Evolutionary conservation across 2,329 filamentous ascomycete genomes (phyloP).

Genomic region (Neopestalotiopsis sp.): DNA sequence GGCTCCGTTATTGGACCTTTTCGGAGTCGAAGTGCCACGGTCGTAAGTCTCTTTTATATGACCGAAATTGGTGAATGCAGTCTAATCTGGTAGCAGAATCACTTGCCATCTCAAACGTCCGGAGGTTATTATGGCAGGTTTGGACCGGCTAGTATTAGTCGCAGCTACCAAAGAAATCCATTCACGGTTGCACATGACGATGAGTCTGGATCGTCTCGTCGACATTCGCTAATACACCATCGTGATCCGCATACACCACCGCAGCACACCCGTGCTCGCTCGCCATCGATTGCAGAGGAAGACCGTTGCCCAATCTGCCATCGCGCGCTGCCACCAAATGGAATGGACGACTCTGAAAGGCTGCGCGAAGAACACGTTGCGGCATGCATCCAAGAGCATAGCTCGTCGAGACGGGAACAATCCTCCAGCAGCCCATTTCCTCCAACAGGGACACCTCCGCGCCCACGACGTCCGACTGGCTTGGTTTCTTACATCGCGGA

Average conservation of each 20-base stretch:
- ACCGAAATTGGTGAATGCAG: too few relatives aligned
- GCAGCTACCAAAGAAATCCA: too few relatives aligned
- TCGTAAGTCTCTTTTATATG: constrained; percentile 44
- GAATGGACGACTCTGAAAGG: constrained; percentile 57
- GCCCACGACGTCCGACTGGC: constrained; percentile 55
- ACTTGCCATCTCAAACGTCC: neutral
- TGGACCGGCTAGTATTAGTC: too few relatives aligned
- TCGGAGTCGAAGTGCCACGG: constrained; percentile 54
- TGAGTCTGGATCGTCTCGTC: too few relatives aligned
- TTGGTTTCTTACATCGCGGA: constrained; percentile 70
- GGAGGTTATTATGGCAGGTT: too few relatives aligned
- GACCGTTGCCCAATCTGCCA: constrained; percentile 83
- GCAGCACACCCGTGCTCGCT: too few relatives aligned
- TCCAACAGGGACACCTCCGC: constrained; percentile 35
- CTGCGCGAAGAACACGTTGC: constrained; percentile 65
- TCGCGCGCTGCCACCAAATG: constrained; percentile 67
- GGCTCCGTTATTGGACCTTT: constrained; percentile 41
- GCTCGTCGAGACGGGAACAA: constrained; percentile 49
- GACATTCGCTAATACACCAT: too few relatives aligned
- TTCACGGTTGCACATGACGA: too few relatives aligned
- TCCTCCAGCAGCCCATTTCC: constrained; percentile 26
- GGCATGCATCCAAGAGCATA: constrained; percentile 61
- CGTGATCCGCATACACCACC: too few relatives aligned
- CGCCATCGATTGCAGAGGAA: constrained; percentile 68
- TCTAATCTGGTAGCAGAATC: neutral